Evolutionary conservation across 306 rosid genomes (phyloP).

Genomic region (Dalbergia oliveri): DNA sequence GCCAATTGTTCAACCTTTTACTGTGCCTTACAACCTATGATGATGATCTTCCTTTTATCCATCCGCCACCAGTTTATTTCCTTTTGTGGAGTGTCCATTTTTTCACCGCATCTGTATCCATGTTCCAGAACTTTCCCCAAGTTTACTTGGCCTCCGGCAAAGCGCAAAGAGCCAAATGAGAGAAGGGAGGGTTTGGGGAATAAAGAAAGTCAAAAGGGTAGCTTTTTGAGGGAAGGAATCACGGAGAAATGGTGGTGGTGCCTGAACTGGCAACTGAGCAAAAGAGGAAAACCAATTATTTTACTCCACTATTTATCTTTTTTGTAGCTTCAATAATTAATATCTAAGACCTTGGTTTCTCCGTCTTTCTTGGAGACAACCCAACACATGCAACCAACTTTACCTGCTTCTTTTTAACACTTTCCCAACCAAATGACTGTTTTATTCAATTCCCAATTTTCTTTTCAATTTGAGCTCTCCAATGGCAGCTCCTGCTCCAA

Average conservation of each 20-base stretch:
- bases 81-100: not conserved
- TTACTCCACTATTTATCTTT: too few species aligned
- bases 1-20: not conserved
- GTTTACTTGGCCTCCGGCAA: not conserved
- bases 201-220: conserved; percentile 36
- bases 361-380: conserved; percentile 90
- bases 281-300: not conserved
- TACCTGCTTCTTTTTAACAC: conserved; percentile 32
- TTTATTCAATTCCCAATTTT: conserved; percentile 39
- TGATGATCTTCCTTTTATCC: not conserved
- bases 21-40: not conserved
- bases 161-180: not conserved
- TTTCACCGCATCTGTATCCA: not conserved
- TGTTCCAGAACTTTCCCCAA: not conserved
- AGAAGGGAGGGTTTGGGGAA: not conserved
- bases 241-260: conserved; percentile 35
- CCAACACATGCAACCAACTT: conserved; percentile 57
- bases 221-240: not conserved
- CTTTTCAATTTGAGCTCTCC: conserved; percentile 36
- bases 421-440: conserved; percentile 36
- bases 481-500: conserved; percentile 67
- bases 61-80: not conserved
- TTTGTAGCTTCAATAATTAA: too few species aligned
- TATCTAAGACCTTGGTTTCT: conserved; percentile 67
- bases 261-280: not conserved